Conservation (phyloP, 495 filamentous ascomycete species). For the Penicillium bovifimosum region DNA sequence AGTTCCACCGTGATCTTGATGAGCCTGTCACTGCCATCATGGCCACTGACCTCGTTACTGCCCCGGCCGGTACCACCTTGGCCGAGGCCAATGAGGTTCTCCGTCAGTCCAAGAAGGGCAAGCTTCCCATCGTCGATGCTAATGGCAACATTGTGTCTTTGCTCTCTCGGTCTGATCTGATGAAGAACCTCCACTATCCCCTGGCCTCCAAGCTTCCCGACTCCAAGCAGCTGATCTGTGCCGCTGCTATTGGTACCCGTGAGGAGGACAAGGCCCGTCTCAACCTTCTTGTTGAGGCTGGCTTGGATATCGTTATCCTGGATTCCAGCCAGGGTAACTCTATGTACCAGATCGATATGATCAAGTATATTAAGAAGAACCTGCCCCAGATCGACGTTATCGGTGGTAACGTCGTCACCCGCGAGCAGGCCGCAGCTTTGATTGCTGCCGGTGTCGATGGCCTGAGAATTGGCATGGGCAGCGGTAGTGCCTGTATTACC, state of each 20-base stretch:
- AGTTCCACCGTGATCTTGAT: constrained; percentile 70
- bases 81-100: constrained; percentile 89
- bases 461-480: constrained; percentile 98
- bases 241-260: constrained; percentile 90
- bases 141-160: constrained; percentile 86
- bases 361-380: constrained; percentile 86
- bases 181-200: constrained; percentile 98
- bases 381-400: constrained; percentile 89
- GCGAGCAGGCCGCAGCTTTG: constrained; percentile 84
- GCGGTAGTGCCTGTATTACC: constrained; percentile 95
- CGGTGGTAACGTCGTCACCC: constrained; percentile 94
- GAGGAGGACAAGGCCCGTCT: constrained; percentile 85
- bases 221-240: constrained; percentile 95
- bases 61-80: constrained; percentile 76
- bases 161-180: constrained; percentile 93
- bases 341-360: constrained; percentile 95
- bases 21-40: constrained; percentile 85
- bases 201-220: constrained; percentile 93
- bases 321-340: constrained; percentile 96
- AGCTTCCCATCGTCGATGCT: constrained; percentile 90
- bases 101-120: constrained; percentile 95
- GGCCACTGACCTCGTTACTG: constrained; percentile 92
- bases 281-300: constrained; percentile 85
- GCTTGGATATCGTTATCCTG: constrained; percentile 90
- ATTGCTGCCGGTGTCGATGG: constrained; percentile 95